phyloP scores from a whole-genome alignment of 495 filamentous ascomycete genomes.

The Massariosphaeria phaeospora region DNA sequence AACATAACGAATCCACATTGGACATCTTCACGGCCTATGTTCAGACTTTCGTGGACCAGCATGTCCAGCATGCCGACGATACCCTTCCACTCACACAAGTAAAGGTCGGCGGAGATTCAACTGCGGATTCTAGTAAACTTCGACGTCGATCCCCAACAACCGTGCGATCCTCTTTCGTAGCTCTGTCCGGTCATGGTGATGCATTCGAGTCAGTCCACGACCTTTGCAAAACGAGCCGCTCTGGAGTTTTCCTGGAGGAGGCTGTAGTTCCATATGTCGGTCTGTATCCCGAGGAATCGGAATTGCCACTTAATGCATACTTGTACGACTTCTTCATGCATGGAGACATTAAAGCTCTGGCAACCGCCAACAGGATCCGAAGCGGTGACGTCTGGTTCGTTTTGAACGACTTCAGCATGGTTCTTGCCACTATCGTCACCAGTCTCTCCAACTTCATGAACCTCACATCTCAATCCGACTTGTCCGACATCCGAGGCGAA shows the following conservation, averaged over 20 bases:
- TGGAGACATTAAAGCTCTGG: conserved; percentile 54
- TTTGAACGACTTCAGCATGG: conserved; percentile 64
- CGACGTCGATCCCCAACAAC: conserved; percentile 35
- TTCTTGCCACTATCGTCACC: conserved; percentile 60
- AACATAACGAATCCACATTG: conserved; percentile 61
- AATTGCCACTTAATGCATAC: conserved; percentile 60
- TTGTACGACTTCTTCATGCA: conserved; percentile 72
- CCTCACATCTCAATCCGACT: conserved; percentile 32
- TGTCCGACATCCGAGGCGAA: conserved; percentile 40
- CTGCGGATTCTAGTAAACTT: background rate
- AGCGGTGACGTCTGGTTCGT: conserved; percentile 61
- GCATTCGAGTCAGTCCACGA: conserved; percentile 57
- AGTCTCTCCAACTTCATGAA: conserved; percentile 53
- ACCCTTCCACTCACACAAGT: conserved; percentile 56
- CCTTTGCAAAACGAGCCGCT: conserved; percentile 56
- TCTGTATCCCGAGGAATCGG: conserved; percentile 50
- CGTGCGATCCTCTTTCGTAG: conserved; percentile 62
- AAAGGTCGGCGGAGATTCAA: conserved; percentile 40
- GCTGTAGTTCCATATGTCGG: conserved; percentile 63
- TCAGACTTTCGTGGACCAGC: conserved; percentile 59
- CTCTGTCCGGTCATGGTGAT: conserved; percentile 63
- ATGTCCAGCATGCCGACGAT: conserved; percentile 50
- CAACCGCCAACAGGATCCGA: conserved; percentile 56
- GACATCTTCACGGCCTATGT: conserved; percentile 63
- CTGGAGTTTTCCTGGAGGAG: conserved; percentile 66